Conservation (phyloP, 1,284 basidiomycete genomes). For the Rhodotorula sp. region DNA sequence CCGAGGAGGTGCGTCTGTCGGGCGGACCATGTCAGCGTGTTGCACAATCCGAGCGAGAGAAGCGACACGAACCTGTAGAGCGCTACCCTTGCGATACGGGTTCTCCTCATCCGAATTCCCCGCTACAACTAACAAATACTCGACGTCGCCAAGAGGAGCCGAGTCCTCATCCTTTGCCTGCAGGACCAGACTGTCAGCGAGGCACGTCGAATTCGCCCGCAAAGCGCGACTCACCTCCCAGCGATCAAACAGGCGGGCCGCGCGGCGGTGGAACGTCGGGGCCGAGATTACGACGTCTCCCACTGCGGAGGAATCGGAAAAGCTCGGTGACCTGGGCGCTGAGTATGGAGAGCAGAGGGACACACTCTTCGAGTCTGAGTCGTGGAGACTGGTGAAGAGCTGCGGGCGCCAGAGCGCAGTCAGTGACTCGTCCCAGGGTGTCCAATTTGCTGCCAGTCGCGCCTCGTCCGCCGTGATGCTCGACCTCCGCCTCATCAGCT, state of each 20-base stretch:
- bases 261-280: slow-evolving; percentile 37
- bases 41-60: background rate
- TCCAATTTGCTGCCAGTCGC: too few species aligned
- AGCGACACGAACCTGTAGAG: slow-evolving; percentile 67
- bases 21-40: background rate
- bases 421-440: background rate
- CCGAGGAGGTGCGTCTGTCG: slow-evolving; percentile 87
- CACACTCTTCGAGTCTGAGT: slow-evolving; percentile 1
- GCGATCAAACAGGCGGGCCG: slow-evolving; percentile 25
- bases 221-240: slow-evolving; percentile 13
- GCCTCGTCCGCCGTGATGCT: too few species aligned
- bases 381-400: background rate
- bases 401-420: background rate
- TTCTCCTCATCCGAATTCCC: slow-evolving; percentile 82
- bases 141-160: slow-evolving; percentile 44
- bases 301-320: slow-evolving; percentile 6
- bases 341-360: background rate
- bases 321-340: background rate
- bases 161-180: slow-evolving; percentile 34
- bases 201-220: background rate
- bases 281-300: slow-evolving; percentile 37
- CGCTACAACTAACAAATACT: slow-evolving; percentile 71
- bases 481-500: too few species aligned
- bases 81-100: slow-evolving; percentile 80
- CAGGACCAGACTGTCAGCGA: background rate